These are phyloP conservation scores for Xylariaceae sp. DNA, from an alignment of 2,329 filamentous ascomycete species.

Conservation along the genomic window DNA sequence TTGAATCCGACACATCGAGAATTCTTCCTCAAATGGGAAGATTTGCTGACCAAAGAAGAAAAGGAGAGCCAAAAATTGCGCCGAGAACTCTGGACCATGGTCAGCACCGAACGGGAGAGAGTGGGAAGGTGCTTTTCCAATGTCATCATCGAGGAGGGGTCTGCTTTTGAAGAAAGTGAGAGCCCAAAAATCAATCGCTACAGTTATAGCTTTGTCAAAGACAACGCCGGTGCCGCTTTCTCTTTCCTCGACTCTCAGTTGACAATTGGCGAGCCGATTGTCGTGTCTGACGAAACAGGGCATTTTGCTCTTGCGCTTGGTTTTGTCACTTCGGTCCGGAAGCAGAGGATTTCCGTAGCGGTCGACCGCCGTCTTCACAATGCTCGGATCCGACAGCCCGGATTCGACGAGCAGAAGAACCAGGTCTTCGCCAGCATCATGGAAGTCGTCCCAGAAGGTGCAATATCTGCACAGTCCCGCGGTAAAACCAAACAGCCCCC, in stretches of 20 bases:
- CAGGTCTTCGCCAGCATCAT: constrained; percentile 90
- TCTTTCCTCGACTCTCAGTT: constrained; percentile 92
- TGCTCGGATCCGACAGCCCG: constrained; percentile 67
- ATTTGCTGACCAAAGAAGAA: constrained; percentile 89
- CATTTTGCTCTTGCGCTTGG: constrained; percentile 94
- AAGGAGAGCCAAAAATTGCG: constrained; percentile 82
- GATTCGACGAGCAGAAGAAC: constrained; percentile 72
- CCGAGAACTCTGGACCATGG: constrained; percentile 93
- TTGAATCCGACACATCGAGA: constrained; percentile 69
- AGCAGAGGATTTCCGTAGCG: constrained; percentile 74
- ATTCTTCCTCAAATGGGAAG: constrained; percentile 95
- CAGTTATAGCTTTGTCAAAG: constrained; percentile 79
- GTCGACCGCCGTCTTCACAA: constrained; percentile 90
- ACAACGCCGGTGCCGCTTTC: constrained; percentile 56
- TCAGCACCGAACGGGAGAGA: constrained; percentile 82
- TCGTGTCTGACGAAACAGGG: constrained; percentile 92
- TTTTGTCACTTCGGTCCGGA: constrained; percentile 75
- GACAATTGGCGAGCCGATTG: constrained; percentile 80
- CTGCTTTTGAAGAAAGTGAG: constrained; percentile 63
- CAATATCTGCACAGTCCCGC: constrained; percentile 47
- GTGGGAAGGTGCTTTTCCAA: constrained; percentile 86
- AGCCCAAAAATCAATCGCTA: constrained; percentile 87
- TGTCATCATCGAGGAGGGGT: constrained; percentile 77
- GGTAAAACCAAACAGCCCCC: constrained; percentile 51
- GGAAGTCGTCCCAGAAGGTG: constrained; percentile 65